Base-by-base conservation (phyloP, 495 filamentous ascomycete genomes). In the Hypoxylon lienhwacheense region DNA sequence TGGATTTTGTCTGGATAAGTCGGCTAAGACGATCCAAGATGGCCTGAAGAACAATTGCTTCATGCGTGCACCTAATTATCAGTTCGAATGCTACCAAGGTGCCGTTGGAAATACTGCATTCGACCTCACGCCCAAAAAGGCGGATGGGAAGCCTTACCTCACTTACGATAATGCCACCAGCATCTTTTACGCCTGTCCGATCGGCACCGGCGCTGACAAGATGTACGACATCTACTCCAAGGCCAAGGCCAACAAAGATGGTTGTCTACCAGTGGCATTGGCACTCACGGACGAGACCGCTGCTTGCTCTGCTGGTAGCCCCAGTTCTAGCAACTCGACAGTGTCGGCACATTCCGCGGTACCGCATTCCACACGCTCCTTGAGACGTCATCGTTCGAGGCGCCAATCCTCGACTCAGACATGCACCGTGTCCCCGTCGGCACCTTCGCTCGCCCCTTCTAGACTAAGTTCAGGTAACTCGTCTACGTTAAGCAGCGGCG, bases 41-140 rank as follows among this genome's bases (percentile, higher is more conserved):
- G 14, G 46, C 11, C 45, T 64, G 6, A 47, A 49, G 11, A 57
- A 66, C 32, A 54, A 57, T 28, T 68, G 66, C 59, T 66, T 66
- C 48, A 66, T 68, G 60, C 52, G 57, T 39, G 55, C 6, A 3
- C 66, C 66, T 6, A 37, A 40, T 5, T 47, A 60, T 25, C 53
- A 66, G 26, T 68, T 68, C 31, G 39, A 60, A 19, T 68, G 66
- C 25, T 62, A 62, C 21, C 56, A 63, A 12, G 63, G 63, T 24
- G 34, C 54, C 14, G 36, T 63, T 11, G 62, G 62, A 5, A 47
- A 37, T 15, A 67, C 58, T 5, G 33, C 29, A 25, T 67, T 67
- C 49, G 49, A 52, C 20, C 39, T 65, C 28, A 17, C 44, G 19
- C 15, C 42, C 12, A 25, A 36, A 16, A 29, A 39, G 3, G 8